Evolutionary conservation across 495 filamentous ascomycete genomes (phyloP).

Genomic region (Aspergillus campestris): DNA sequence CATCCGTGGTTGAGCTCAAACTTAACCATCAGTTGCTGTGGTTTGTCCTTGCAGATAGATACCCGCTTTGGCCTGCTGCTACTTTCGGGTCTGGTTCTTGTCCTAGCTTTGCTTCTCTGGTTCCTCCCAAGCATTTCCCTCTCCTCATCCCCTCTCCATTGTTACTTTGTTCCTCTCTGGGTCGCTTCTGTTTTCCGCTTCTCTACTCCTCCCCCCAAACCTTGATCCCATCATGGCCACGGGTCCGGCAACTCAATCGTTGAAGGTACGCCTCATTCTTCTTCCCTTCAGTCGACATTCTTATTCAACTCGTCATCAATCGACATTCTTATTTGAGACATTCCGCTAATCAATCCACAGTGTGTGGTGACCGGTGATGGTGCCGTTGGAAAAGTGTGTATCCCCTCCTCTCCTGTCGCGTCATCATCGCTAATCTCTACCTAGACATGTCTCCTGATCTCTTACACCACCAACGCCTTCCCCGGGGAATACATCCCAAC

Average conservation of each 20-base stretch:
- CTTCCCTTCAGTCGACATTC: slow-evolving; percentile 2
- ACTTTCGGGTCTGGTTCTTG: background rate
- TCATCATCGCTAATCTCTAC: slow-evolving; percentile 1
- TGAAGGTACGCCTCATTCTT: slow-evolving; percentile 49
- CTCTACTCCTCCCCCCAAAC: slow-evolving; percentile 12
- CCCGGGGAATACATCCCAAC: slow-evolving; percentile 99
- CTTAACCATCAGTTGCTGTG: too few relatives aligned
- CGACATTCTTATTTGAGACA: too few relatives aligned
- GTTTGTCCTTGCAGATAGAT: too few relatives aligned
- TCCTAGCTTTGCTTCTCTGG: background rate
- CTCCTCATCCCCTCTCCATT: background rate
- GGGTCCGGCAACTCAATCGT: slow-evolving; percentile 60
- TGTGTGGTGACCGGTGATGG: slow-evolving; percentile 98
- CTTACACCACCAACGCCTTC: slow-evolving; percentile 98
- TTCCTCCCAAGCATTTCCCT: background rate
- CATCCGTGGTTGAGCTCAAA: too few relatives aligned
- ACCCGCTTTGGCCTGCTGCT: too few relatives aligned
- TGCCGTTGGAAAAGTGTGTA: slow-evolving; percentile 89
- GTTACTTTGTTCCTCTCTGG: background rate
- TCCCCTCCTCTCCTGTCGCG: background rate
- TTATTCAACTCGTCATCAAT: too few relatives aligned
- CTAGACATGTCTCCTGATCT: slow-evolving; percentile 97
- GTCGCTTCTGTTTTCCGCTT: slow-evolving; percentile 2
- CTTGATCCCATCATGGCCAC: slow-evolving; percentile 45
- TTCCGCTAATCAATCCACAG: slow-evolving; percentile 33